Evolutionary conservation across 1,284 basidiomycete genomes (phyloP).

Genomic region (Singerocomus inundabilis): DNA sequence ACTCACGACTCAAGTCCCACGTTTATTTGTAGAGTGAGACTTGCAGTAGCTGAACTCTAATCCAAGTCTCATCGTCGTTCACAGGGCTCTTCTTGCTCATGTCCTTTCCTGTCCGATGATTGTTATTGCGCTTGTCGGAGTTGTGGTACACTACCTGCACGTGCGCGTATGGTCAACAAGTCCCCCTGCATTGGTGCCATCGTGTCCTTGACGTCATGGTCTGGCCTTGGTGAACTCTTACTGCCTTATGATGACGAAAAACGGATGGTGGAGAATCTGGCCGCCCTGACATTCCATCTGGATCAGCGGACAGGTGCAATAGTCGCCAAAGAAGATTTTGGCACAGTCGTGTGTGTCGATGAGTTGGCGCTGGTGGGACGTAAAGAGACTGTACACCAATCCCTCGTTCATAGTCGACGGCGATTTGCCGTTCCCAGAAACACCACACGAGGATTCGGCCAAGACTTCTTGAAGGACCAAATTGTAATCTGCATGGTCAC

Average conservation of each 20-base stretch:
- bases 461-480: neutral
- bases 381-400: slow-evolving; percentile 5
- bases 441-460: slow-evolving; percentile 2
- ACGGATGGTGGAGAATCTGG: slow-evolving; percentile 46
- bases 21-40: slow-evolving; percentile 58
- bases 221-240: slow-evolving; percentile 62
- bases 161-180: slow-evolving; percentile 50
- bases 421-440: neutral
- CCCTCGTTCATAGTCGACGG: slow-evolving; percentile 7
- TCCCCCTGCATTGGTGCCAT: slow-evolving; percentile 55
- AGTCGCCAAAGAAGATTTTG: slow-evolving; percentile 41
- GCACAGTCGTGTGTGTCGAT: slow-evolving; percentile 8
- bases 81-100: slow-evolving; percentile 50
- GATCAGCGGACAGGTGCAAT: slow-evolving; percentile 62
- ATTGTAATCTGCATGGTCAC: too few species aligned
- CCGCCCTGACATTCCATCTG: slow-evolving; percentile 53
- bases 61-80: slow-evolving; percentile 9
- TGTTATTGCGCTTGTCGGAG: slow-evolving; percentile 46
- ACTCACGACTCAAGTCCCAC: slow-evolving; percentile 41
- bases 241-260: slow-evolving; percentile 53
- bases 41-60: neutral
- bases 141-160: slow-evolving; percentile 48
- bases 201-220: slow-evolving; percentile 55
- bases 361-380: slow-evolving; percentile 17
- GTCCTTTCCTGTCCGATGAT: slow-evolving; percentile 45